A percentile compares a stretch with the other conserved stretches of the same genome.
These are phyloP conservation scores for Bothriochloa decipiens DNA, from an alignment of 176 grass and related monocot genomes.

Conservation along the genomic window DNA sequence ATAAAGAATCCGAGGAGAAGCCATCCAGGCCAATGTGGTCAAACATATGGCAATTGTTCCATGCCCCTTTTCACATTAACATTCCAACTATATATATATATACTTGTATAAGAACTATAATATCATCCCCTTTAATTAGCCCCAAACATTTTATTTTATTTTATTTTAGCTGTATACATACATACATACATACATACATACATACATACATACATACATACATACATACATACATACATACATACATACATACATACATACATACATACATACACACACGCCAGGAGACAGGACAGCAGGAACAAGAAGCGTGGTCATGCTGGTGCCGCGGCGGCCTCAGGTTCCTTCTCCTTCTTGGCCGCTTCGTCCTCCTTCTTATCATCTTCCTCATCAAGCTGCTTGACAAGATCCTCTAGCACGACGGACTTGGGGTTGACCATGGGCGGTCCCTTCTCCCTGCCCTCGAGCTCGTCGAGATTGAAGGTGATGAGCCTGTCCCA, in stretches of 20 bases:
- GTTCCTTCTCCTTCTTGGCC: conserved; percentile 18
- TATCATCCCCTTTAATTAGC: not conserved
- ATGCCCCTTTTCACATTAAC: not conserved
- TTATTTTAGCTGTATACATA: conserved; percentile 18
- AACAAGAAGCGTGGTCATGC: conserved; percentile 21
- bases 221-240: too few relatives aligned
- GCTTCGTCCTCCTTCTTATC: not conserved
- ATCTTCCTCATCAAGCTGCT: not conserved
- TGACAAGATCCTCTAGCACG: conserved; percentile 54
- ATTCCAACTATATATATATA: conserved; percentile 6
- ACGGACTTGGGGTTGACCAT: conserved; percentile 93
- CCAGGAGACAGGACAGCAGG: not conserved
- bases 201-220: too few relatives aligned
- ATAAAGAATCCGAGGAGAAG: not conserved
- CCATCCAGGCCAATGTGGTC: not conserved
- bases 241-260: conserved; percentile 32
- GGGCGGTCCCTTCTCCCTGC: conserved; percentile 83
- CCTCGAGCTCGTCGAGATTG: conserved; percentile 73
- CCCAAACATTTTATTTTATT: not conserved
- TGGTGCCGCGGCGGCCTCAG: not conserved
- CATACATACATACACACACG: conserved; percentile 10
- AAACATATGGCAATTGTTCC: not conserved
- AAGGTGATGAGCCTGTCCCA: conserved; percentile 92
- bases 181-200: conserved; percentile 3
- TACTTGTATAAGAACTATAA: not conserved